Evolutionary conservation across 495 filamentous ascomycete species (phyloP).

Genomic region (Massariosphaeria phaeospora): DNA sequence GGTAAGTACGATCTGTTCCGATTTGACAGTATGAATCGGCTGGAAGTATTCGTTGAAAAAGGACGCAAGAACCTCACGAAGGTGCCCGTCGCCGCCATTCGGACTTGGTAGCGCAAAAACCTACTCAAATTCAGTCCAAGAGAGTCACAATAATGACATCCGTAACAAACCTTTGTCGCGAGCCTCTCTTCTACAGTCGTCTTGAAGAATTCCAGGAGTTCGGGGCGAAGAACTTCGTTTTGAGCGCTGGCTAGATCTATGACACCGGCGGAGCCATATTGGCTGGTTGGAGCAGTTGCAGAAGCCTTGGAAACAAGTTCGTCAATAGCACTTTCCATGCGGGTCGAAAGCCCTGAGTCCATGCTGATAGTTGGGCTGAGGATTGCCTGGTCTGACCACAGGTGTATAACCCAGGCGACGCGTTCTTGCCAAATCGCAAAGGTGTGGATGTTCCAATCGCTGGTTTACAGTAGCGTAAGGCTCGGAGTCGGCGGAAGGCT

Average conservation of each 20-base stretch:
- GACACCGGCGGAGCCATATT: not conserved
- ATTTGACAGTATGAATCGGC: constrained; percentile 12
- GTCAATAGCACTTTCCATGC: constrained; percentile 3
- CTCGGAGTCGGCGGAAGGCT: not conserved
- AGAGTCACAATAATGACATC: not conserved
- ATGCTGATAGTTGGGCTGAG: not conserved
- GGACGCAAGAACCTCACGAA: constrained; percentile 11
- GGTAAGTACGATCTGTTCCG: constrained; percentile 23
- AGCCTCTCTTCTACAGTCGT: constrained; percentile 17
- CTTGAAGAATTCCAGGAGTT: constrained; percentile 24
- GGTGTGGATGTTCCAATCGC: not conserved
- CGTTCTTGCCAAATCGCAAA: not conserved
- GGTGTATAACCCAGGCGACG: not conserved
- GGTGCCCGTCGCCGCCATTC: constrained; percentile 7
- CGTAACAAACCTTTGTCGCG: constrained; percentile 1
- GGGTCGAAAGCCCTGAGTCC: constrained; percentile 16
- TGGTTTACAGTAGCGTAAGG: not conserved
- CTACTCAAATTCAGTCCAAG: not conserved
- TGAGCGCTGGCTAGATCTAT: constrained; percentile 22
- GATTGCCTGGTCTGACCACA: not conserved
- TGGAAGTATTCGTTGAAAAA: constrained; percentile 25
- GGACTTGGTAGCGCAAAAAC: constrained; percentile 1
- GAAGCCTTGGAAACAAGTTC: not conserved
- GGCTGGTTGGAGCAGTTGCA: constrained; percentile 2
- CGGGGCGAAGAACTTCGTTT: constrained; percentile 17